Base-by-base conservation (phyloP, 805 yeast species). In the Wickerhamomyces rabaulensis region DNA sequence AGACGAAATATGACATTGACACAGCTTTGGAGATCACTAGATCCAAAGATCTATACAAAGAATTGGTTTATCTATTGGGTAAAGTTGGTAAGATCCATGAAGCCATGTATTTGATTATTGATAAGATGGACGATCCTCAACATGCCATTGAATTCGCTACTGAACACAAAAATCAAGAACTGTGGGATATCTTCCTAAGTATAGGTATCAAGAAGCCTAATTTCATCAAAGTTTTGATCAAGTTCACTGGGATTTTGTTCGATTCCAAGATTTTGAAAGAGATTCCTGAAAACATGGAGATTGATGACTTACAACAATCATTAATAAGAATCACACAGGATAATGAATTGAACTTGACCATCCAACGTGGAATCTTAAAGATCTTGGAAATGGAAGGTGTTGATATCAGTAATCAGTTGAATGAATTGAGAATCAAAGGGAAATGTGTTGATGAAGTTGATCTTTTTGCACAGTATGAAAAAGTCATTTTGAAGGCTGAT, bases 131-230 rank as follows among this genome's bases (percentile, higher is more conserved):
- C 45, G 94, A 92, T 60, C 92, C 96, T 0, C 75, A 76, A 37
- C 73, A 78, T 52, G 98, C 98, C 0, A 85, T 94, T 21, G 75
- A 74, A 16, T 94, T 90, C 71, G 94, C 91, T 1, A 73, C 73
- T 10, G 78, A 75, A 41, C 73, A 78, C 49, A 79, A 81, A 43
- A 95, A 89, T 55, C 64, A 70, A 20, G 95, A 87, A n/a, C 67
- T 89, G 10, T 90, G 97, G 95, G 80, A 80, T 38, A 79, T 81
- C 40, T 70, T 92, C 50, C 66, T 92, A 10, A 81, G 79, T 19
- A 80, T 82, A 61, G 82, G 96, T 19, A 74, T 82, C 68, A 72
- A 74, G 36, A 80, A 80, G 52, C 94, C 97, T 0, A 71, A 71
- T n/a, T 90, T 88, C 58, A 83, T 92, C 39, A 78, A 79, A 50